Percentiles rank a stretch among this genome's conserved stretches.
Conservation (phyloP, 306 rosid species). For the Rosa lucieae region DNA sequence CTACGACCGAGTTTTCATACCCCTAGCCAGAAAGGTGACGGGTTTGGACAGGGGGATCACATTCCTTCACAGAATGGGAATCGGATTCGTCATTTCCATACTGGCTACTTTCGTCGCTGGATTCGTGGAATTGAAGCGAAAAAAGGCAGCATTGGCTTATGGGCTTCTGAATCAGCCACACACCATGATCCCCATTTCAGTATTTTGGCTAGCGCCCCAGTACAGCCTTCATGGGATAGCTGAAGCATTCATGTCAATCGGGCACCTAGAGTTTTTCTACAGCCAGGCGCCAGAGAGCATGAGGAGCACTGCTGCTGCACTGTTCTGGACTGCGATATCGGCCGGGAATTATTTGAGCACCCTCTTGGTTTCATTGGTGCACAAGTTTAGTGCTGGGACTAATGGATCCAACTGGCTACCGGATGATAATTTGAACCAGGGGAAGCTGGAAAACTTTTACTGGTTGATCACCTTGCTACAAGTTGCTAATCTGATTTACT, state of each 20-base stretch:
- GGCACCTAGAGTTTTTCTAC: conserved; percentile 88
- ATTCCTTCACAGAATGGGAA: conserved; percentile 83
- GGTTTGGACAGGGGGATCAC: conserved; percentile 86
- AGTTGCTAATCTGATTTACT: conserved; percentile 57
- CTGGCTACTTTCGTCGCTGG: conserved; percentile 80
- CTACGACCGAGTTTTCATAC: conserved; percentile 70
- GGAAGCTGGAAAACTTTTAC: conserved; percentile 77
- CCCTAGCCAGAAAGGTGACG: conserved; percentile 57
- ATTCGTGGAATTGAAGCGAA: conserved; percentile 66
- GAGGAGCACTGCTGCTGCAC: conserved; percentile 83
- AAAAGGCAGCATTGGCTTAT: conserved; percentile 44
- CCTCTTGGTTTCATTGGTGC: conserved; percentile 62
- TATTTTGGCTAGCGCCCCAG: conserved; percentile 87
- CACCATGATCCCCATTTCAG: conserved; percentile 64
- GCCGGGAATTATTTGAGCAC: conserved; percentile 74
- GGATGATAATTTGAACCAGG: conserved; percentile 61
- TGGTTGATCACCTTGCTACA: conserved; percentile 78
- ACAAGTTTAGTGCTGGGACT: conserved; percentile 56
- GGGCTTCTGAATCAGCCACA: conserved; percentile 47
- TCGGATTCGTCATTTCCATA: conserved; percentile 72
- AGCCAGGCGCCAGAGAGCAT: conserved; percentile 95
- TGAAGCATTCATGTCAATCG: conserved; percentile 95
- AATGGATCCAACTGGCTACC: conserved; percentile 88
- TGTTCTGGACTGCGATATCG: conserved; percentile 75
- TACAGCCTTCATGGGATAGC: conserved; percentile 90